These are phyloP conservation scores for Aspergillus terreus DNA, from an alignment of 2,329 filamentous ascomycete species.

Conservation along the genomic window DNA sequence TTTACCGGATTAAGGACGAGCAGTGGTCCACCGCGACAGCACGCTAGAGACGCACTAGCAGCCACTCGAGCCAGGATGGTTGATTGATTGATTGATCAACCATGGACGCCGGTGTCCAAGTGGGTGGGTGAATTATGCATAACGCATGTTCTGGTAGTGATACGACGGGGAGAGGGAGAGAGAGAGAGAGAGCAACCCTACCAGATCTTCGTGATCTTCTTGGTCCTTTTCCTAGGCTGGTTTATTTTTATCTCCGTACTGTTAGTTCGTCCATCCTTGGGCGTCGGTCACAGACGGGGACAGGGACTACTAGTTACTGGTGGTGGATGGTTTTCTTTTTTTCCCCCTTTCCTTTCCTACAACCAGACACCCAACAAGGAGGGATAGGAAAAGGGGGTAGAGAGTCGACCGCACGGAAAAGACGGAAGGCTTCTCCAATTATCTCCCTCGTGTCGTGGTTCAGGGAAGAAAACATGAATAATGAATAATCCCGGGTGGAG, in stretches of 20 bases:
- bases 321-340: no score
- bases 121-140: background rate
- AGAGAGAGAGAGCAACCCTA: background rate
- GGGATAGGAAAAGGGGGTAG: background rate
- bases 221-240: background rate
- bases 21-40: background rate
- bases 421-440: background rate
- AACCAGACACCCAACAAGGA: no score
- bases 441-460: background rate
- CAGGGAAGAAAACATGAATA: background rate
- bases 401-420: background rate
- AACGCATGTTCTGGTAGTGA: background rate
- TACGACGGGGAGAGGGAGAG: background rate
- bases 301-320: no score
- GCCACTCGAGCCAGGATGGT: no score
- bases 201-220: background rate
- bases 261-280: no score
- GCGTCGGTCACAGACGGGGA: no score
- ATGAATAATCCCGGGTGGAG: background rate
- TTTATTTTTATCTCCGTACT: no score
- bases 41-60: no score
- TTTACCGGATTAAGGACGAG: constrained; percentile 4
- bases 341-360: no score
- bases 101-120: background rate
- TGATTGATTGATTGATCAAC: background rate